These are phyloP conservation scores for Funneliformis caledonium DNA, from an alignment of 371 early-diverging fungal genomes.

Conservation along the genomic window DNA sequence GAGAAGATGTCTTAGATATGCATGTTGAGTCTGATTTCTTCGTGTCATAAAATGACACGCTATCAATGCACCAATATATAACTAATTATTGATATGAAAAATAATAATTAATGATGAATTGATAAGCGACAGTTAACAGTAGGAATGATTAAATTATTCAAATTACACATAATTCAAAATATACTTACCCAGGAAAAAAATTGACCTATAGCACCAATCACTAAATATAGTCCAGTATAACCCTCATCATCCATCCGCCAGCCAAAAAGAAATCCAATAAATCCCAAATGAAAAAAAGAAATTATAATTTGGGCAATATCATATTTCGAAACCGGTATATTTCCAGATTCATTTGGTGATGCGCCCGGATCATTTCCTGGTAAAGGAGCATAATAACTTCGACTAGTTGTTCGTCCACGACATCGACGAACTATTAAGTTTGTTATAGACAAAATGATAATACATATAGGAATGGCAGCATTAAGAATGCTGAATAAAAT, in stretches of 20 bases:
- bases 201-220: slow-evolving; percentile 35
- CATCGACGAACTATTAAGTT: slow-evolving; percentile 20
- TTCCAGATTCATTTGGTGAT: neutral
- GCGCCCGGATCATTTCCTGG: neutral
- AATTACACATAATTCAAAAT: neutral
- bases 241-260: slow-evolving; percentile 20
- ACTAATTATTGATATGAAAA: neutral
- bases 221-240: slow-evolving; percentile 8
- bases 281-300: slow-evolving; percentile 40
- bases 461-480: slow-evolving; percentile 15
- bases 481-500: slow-evolving; percentile 35
- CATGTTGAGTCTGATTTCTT: slow-evolving; percentile 39
- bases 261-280: slow-evolving; percentile 39
- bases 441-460: slow-evolving; percentile 25
- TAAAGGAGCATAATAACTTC: neutral
- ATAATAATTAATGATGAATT: neutral
- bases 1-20: slow-evolving; percentile 33
- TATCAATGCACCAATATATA: slow-evolving; percentile 31
- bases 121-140: neutral
- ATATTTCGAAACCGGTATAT: slow-evolving; percentile 36
- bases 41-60: slow-evolving; percentile 41
- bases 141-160: neutral
- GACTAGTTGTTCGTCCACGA: neutral
- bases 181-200: slow-evolving; percentile 38
- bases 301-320: slow-evolving; percentile 36